Conservation (phyloP, 192 early-diverging fungal genomes). For the Gaertneriomyces sp. region DNA sequence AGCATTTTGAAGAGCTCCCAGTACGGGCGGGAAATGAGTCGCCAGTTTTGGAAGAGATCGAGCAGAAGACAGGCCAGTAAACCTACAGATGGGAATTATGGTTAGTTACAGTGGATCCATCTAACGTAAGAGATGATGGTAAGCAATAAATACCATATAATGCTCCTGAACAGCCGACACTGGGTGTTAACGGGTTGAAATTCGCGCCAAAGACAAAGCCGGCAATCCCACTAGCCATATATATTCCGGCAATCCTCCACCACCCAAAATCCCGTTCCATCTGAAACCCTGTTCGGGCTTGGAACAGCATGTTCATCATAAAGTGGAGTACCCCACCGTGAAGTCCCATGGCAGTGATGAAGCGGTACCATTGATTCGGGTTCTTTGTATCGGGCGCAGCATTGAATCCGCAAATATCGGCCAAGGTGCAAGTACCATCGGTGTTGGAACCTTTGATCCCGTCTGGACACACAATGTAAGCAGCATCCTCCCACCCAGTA, state of each 20-base stretch:
- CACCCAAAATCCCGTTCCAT: conserved; percentile 76
- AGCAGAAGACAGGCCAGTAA: conserved; percentile 73
- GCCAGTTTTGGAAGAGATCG: conserved; percentile 79
- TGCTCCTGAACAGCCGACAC: conserved; percentile 54
- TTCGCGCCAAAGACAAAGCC: conserved; percentile 80
- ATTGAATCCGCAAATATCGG: conserved; percentile 60
- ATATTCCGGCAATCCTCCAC: conserved; percentile 67
- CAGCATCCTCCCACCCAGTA: conserved; percentile 17
- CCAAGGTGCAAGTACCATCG: conserved; percentile 48
- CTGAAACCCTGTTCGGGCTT: conserved; percentile 63
- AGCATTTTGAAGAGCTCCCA: conserved; percentile 66
- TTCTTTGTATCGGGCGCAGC: conserved; percentile 37
- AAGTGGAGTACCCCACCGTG: conserved; percentile 80
- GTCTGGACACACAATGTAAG: conserved; percentile 39
- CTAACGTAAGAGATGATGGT: background rate
- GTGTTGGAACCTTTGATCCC: conserved; percentile 28
- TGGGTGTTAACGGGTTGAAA: conserved; percentile 52
- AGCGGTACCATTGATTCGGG: conserved; percentile 79
- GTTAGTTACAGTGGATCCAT: background rate
- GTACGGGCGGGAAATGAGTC: conserved; percentile 55
- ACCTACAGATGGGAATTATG: conserved; percentile 41
- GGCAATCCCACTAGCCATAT: conserved; percentile 67
- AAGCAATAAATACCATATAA: conserved; percentile 44
- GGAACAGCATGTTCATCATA: conserved; percentile 69
- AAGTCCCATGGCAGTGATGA: conserved; percentile 77